Evolutionary conservation across 176 grass and related monocot species (phyloP).

Genomic region (Aegilops sharonensis): DNA sequence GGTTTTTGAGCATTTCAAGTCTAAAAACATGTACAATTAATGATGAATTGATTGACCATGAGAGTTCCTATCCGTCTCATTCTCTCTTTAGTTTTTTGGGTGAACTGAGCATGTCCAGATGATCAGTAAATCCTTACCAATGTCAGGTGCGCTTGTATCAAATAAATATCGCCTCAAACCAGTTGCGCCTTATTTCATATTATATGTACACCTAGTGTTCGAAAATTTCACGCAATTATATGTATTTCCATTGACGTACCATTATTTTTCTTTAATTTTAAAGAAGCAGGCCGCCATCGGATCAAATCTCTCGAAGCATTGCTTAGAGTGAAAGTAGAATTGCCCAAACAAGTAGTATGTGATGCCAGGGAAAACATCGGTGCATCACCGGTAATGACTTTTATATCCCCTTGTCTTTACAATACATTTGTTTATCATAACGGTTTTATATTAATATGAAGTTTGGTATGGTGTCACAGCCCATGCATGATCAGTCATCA

Average conservation of each 20-base stretch:
- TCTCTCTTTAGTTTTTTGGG: background rate
- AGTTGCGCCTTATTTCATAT: background rate
- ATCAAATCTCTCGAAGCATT: background rate
- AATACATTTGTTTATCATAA: background rate
- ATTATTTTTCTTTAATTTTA: background rate
- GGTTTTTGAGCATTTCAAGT: background rate
- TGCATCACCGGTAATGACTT: background rate
- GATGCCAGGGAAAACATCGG: background rate
- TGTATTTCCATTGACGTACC: background rate
- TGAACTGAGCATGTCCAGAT: background rate
- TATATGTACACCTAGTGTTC: background rate
- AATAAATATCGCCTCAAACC: background rate
- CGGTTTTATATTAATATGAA: background rate
- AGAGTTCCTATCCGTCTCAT: no score
- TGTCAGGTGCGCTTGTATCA: background rate
- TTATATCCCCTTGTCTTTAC: background rate
- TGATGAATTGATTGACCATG: background rate
- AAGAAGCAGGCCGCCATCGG: background rate
- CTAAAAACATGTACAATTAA: background rate
- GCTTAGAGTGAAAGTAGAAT: background rate
- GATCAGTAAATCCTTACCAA: background rate
- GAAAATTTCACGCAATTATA: background rate
- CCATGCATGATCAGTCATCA: no score
- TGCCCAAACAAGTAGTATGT: no score
- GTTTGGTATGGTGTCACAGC: background rate